phyloP scores from a whole-genome alignment of 352 stramenopile species.

The Phytophthora nicotianae region DNA sequence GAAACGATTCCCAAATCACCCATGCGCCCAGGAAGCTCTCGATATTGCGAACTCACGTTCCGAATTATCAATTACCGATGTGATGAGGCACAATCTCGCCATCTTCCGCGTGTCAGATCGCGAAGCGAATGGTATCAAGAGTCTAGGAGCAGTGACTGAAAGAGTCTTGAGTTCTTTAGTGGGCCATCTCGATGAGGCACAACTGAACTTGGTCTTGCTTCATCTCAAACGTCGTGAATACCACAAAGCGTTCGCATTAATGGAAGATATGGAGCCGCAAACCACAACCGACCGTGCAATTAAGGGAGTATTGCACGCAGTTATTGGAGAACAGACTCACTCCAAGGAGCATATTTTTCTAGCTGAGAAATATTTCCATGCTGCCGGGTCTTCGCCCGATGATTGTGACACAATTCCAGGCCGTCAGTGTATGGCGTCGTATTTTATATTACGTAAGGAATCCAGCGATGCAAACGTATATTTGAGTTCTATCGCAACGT shows the following conservation, averaged over 20 bases:
- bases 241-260: slow-evolving; percentile 53
- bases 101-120: slow-evolving; percentile 47
- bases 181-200: slow-evolving; percentile 50
- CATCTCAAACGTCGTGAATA: slow-evolving; percentile 57
- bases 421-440: slow-evolving; percentile 74
- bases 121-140: slow-evolving; percentile 15
- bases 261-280: slow-evolving; percentile 59
- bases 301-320: slow-evolving; percentile 65
- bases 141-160: slow-evolving; percentile 10
- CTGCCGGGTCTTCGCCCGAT: slow-evolving; percentile 48
- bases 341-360: slow-evolving; percentile 78
- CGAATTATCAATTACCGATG: slow-evolving; percentile 29
- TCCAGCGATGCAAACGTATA: slow-evolving; percentile 71
- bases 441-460: slow-evolving; percentile 70
- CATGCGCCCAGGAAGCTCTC: slow-evolving; percentile 17
- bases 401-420: slow-evolving; percentile 72
- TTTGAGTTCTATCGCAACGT: slow-evolving; percentile 65
- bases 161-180: slow-evolving; percentile 44
- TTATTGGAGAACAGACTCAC: slow-evolving; percentile 60
- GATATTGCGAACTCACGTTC: slow-evolving; percentile 2
- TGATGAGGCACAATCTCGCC: slow-evolving; percentile 58
- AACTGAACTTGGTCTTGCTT: slow-evolving; percentile 61
- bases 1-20: slow-evolving; percentile 51
- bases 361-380: slow-evolving; percentile 72
- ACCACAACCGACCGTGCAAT: slow-evolving; percentile 51